phyloP scores from a whole-genome alignment of 1,284 basidiomycete species.

The Trametes hirsuta region DNA sequence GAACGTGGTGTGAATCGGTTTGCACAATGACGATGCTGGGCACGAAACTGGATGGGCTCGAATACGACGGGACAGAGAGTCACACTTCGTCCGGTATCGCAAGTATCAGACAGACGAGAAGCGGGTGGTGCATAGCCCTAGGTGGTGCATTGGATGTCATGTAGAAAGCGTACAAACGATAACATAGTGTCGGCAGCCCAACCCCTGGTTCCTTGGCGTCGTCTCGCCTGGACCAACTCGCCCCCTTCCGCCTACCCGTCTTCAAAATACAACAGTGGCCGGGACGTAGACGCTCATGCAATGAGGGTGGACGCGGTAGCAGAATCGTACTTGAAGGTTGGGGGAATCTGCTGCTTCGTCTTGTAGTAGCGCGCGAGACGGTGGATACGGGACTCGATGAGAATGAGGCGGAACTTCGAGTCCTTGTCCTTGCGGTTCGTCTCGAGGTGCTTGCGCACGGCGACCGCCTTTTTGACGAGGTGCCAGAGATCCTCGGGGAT shows the following conservation, averaged over 20 bases:
- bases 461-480: slow-evolving; percentile 99
- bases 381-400: slow-evolving; percentile 99
- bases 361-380: slow-evolving; percentile 96
- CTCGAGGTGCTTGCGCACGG: slow-evolving; percentile 98
- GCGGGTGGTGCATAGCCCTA: slow-evolving; percentile 27
- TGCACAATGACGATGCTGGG: no score
- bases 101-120: no score
- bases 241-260: slow-evolving; percentile 16
- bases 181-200: slow-evolving; percentile 29
- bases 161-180: slow-evolving; percentile 32
- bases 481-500: slow-evolving; percentile 99
- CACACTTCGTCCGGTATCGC: no score
- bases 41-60: neutral
- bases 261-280: slow-evolving; percentile 21
- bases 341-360: slow-evolving; percentile 96
- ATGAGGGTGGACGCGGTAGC: slow-evolving; percentile 88
- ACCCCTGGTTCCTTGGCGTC: slow-evolving; percentile 19
- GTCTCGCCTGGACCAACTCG: slow-evolving; percentile 8
- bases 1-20: no score
- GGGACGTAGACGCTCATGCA: slow-evolving; percentile 50
- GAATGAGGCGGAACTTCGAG: slow-evolving; percentile 97
- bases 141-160: slow-evolving; percentile 34
- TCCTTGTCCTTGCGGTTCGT: slow-evolving; percentile 98
- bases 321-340: slow-evolving; percentile 98
- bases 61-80: neutral